Percentiles rank a stretch among this genome's conserved stretches.
phyloP scores from a whole-genome alignment of 2,329 filamentous ascomycete genomes.

The Claviceps lovelessii region DNA sequence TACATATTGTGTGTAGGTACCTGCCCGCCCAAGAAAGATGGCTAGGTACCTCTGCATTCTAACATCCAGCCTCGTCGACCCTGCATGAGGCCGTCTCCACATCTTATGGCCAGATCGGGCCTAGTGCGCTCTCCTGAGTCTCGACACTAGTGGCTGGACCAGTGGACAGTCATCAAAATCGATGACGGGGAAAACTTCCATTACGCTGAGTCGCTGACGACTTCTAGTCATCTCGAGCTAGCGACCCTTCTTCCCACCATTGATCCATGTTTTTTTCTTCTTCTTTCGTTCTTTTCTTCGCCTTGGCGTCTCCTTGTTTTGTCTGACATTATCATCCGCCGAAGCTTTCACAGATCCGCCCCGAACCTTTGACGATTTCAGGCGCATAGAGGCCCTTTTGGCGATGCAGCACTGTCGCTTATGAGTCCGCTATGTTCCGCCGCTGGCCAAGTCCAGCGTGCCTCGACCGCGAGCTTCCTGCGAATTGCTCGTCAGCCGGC shows the following conservation, averaged over 20 bases:
- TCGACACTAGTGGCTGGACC: no score
- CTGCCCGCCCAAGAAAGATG: not conserved
- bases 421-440: constrained; percentile 18
- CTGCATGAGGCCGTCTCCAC: not conserved
- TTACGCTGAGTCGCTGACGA: not conserved
- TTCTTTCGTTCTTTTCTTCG: no score
- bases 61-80: not conserved
- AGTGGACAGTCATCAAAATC: not conserved
- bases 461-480: constrained; percentile 32
- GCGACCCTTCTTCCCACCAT: not conserved
- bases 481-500: constrained; percentile 36
- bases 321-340: not conserved
- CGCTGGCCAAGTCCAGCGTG: constrained; percentile 25
- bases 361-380: not conserved
- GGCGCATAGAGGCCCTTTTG: constrained; percentile 7
- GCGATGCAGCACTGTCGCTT: constrained; percentile 14
- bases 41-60: not conserved
- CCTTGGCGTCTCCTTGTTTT: not conserved
- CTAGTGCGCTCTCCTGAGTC: not conserved
- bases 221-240: not conserved
- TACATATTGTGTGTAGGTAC: not conserved
- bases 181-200: not conserved
- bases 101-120: not conserved
- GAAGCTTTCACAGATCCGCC: not conserved
- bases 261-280: no score